Conservation (phyloP, 257 asterid genomes). For the Solanum paucissectum region DNA sequence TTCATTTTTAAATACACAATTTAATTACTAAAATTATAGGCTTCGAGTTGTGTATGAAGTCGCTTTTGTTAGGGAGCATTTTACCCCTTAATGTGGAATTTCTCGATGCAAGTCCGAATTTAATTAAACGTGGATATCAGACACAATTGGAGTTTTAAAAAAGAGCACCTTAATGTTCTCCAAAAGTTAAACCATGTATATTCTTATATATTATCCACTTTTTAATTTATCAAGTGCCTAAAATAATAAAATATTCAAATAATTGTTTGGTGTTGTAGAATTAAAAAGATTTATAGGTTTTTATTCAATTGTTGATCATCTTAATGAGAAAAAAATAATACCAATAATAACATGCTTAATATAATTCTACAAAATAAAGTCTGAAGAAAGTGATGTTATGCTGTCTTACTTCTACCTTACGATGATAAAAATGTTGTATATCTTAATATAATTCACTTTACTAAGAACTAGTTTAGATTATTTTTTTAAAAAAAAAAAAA, state of each 20-base stretch:
- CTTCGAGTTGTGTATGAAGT: neutral
- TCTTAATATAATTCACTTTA: too few relatives aligned
- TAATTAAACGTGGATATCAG: too few relatives aligned
- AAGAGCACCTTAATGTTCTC: neutral
- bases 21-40: neutral
- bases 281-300: neutral
- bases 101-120: accelerated
- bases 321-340: neutral
- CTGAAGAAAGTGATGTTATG: accelerated
- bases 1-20: neutral
- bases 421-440: neutral
- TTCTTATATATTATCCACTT: neutral
- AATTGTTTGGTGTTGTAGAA: neutral
- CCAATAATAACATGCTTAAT: neutral
- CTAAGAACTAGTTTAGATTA: neutral
- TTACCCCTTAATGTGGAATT: accelerated
- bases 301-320: neutral
- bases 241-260: neutral
- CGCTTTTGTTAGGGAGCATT: too few relatives aligned
- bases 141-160: neutral
- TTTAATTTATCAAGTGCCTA: neutral
- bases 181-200: neutral
- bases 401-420: accelerated
- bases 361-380: neutral
- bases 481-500: too few relatives aligned